A percentile compares a stretch with the other conserved stretches of the same genome.
Conservation (phyloP, 345 rosid genomes). For the Physaria fendleri region DNA sequence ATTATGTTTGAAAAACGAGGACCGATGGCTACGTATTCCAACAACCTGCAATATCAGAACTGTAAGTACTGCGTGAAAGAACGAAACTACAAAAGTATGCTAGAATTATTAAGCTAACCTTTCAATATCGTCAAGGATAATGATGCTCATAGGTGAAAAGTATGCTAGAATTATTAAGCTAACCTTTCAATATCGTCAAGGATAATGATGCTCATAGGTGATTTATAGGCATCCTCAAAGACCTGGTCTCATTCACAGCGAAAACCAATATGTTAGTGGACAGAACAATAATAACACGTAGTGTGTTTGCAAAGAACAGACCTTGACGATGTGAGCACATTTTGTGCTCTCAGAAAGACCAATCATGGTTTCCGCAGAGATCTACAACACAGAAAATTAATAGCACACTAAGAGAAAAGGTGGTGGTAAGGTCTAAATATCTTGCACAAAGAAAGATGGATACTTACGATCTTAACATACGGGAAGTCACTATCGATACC, state of each 20-base stretch:
- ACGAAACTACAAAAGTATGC: background rate
- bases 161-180: background rate
- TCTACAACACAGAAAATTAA: conserved; percentile 35
- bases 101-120: conserved; percentile 35
- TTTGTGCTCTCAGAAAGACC: conserved; percentile 97
- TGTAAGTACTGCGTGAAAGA: background rate
- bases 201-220: conserved; percentile 88
- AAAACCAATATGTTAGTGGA: background rate
- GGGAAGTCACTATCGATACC: conserved; percentile 97
- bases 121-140: conserved; percentile 94
- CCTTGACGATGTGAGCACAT: conserved; percentile 93
- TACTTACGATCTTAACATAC: conserved; percentile 90
- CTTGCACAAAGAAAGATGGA: background rate
- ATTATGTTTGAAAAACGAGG: conserved; percentile 95
- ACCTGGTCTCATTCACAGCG: conserved; percentile 45
- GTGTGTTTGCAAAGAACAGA: conserved; percentile 24
- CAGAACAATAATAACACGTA: background rate
- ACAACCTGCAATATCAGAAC: conserved; percentile 47
- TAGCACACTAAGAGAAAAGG: background rate
- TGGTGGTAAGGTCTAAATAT: background rate
- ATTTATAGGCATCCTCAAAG: conserved; percentile 97
- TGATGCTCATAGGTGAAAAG: conserved; percentile 81
- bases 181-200: conserved; percentile 97
- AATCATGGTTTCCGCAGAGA: conserved; percentile 93
- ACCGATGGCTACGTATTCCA: conserved; percentile 92